phyloP scores from a whole-genome alignment of 768 basidiomycete genomes.

The Lactarius sanguifluus region DNA sequence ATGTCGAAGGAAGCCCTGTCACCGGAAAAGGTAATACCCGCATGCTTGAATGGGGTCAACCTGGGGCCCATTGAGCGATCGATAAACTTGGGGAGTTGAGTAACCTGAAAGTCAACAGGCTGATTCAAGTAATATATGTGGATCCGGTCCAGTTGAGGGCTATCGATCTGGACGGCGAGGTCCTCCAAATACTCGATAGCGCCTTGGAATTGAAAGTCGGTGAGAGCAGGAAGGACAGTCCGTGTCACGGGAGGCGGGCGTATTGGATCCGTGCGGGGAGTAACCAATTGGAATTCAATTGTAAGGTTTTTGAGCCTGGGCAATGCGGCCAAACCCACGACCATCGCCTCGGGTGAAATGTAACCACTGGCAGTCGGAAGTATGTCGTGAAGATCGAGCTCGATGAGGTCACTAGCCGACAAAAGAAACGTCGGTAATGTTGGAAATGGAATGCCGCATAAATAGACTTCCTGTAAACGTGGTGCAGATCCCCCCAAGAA shows the following conservation, averaged over 20 bases:
- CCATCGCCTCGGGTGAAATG: neutral
- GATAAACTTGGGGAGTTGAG: neutral
- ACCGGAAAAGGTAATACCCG: neutral
- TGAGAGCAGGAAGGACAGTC: neutral
- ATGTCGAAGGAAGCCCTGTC: neutral
- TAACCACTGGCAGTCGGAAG: neutral
- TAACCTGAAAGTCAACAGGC: neutral
- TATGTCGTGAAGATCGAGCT: neutral
- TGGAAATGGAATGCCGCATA: neutral
- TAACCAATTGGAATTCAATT: too few relatives aligned
- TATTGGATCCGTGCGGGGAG: neutral
- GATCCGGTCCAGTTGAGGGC: neutral
- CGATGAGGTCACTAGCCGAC: neutral
- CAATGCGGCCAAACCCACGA: neutral
- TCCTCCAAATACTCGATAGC: neutral
- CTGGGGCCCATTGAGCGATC: neutral
- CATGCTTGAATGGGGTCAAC: neutral
- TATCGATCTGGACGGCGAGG: neutral
- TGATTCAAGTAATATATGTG: neutral
- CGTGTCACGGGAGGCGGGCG: neutral
- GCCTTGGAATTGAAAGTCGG: neutral
- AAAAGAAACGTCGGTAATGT: neutral
- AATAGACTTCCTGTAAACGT: neutral
- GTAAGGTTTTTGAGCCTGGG: neutral
- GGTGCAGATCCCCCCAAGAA: neutral